Conservation (phyloP, 331 rosid genomes). For the Pyracantha coccinea region DNA sequence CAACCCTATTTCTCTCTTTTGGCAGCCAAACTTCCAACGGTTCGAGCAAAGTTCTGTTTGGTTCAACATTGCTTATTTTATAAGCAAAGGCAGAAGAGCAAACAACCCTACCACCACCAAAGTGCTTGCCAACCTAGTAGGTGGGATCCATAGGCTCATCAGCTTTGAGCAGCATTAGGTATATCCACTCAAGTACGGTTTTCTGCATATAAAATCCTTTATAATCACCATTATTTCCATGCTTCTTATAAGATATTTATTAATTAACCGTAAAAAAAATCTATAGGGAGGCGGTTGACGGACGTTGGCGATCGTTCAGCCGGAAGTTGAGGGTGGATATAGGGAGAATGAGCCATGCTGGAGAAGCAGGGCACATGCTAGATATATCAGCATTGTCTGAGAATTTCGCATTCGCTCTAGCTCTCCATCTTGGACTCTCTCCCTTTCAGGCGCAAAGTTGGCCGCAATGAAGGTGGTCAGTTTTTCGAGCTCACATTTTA, state of each 20-base stretch:
- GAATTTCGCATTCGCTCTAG: slow-evolving; percentile 44
- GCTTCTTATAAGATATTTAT: background rate
- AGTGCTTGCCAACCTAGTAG: slow-evolving; percentile 19
- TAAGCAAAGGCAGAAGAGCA: slow-evolving; percentile 24
- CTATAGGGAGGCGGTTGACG: background rate
- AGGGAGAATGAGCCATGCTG: slow-evolving; percentile 47
- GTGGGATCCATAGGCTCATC: background rate
- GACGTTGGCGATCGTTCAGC: background rate
- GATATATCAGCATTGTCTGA: slow-evolving; percentile 12
- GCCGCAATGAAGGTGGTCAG: background rate
- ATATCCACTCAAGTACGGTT: background rate
- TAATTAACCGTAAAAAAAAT: background rate
- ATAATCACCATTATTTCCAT: slow-evolving; percentile 12
- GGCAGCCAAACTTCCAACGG: no score
- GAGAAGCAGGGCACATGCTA: slow-evolving; percentile 95
- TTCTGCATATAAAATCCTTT: slow-evolving; percentile 5
- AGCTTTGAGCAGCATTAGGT: background rate
- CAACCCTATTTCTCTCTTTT: no score
- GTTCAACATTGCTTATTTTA: background rate
- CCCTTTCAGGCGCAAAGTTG: slow-evolving; percentile 17
- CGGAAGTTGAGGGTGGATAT: background rate
- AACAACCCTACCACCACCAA: slow-evolving; percentile 27
- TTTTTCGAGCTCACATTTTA: background rate
- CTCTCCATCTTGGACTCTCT: slow-evolving; percentile 57
- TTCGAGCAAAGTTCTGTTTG: no score